These are phyloP conservation scores for Flagelloscypha sp. DNA, from an alignment of 768 basidiomycete species.

Conservation along the genomic window DNA sequence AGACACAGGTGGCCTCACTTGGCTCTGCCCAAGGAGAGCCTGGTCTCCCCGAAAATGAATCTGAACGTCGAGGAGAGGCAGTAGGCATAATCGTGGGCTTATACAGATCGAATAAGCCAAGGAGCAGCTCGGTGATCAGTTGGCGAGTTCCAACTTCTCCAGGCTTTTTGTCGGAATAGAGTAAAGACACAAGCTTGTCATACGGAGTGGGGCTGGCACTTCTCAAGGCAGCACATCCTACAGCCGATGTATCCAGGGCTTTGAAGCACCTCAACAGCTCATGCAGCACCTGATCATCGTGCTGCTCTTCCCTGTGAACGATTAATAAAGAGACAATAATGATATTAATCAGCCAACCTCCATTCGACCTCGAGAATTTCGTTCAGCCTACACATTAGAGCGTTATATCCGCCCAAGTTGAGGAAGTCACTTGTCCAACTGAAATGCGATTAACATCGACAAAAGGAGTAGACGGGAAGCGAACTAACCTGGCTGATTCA, in stretches of 20 bases:
- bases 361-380: constrained; percentile 95
- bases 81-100: constrained; percentile 62
- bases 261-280: constrained; percentile 92
- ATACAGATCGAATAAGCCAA: constrained; percentile 85
- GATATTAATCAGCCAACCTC: constrained; percentile 53
- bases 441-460: constrained; percentile 2
- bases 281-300: constrained; percentile 90
- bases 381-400: constrained; percentile 74
- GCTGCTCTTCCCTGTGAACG: constrained; percentile 83
- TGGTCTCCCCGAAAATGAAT: constrained; percentile 54
- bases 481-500: constrained; percentile 75
- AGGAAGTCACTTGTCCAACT: constrained; percentile 92
- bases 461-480: constrained; percentile 1
- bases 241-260: constrained; percentile 81
- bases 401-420: constrained; percentile 75
- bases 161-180: constrained; percentile 97
- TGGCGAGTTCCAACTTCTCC: constrained; percentile 88
- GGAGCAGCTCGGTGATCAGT: constrained; percentile 80
- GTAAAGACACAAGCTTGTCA: constrained; percentile 67
- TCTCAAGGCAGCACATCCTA: constrained; percentile 87
- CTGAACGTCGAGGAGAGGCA: constrained; percentile 23
- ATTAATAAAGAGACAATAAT: constrained; percentile 6
- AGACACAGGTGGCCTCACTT: constrained; percentile 38
- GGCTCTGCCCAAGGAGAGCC: constrained; percentile 28
- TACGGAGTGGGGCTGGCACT: constrained; percentile 85